Percentiles rank a stretch among this genome's conserved stretches.
Conservation (phyloP, 2,329 filamentous ascomycete species). For the Aphanoascus verrucosus region DNA sequence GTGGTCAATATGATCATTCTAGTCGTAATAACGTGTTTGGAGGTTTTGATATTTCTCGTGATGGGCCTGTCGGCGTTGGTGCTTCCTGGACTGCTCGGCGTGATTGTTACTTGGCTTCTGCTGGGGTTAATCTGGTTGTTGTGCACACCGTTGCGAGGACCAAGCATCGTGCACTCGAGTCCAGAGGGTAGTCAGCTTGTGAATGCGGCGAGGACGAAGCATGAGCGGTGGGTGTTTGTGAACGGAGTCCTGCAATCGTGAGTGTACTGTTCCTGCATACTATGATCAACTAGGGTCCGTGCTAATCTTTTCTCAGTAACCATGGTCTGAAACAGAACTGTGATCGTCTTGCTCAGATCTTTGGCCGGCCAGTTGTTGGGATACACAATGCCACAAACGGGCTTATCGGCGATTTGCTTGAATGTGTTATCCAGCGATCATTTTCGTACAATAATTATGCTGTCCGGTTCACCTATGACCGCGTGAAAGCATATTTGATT, state of each 20-base stretch:
- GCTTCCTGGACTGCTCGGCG: conserved; percentile 14
- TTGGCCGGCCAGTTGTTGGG: conserved; percentile 58
- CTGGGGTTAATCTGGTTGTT: conserved; percentile 9
- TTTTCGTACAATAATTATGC: conserved; percentile 62
- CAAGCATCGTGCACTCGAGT: conserved; percentile 6
- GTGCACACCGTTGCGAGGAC: conserved; percentile 12
- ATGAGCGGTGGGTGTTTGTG: conserved; percentile 17
- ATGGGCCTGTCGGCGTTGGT: neutral
- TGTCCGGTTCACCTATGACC: conserved; percentile 48
- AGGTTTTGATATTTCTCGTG: conserved; percentile 7
- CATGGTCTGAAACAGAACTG: conserved; percentile 62
- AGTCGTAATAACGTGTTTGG: conserved; percentile 8
- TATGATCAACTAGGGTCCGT: neutral
- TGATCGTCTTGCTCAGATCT: conserved; percentile 59
- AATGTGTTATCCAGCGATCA: conserved; percentile 67
- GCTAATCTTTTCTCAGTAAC: conserved; percentile 24
- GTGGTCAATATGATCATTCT: conserved; percentile 10
- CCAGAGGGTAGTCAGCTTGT: neutral
- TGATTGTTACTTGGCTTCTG: conserved; percentile 2
- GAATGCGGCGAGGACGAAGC: neutral
- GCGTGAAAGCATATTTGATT: conserved; percentile 54
- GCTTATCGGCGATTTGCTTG: conserved; percentile 63
- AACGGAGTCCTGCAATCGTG: conserved; percentile 17
- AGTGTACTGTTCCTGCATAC: neutral
- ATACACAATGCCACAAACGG: conserved; percentile 68